Conservation (phyloP, 1,139 yeast genomes). For the Yamadazyma diddensiae region DNA sequence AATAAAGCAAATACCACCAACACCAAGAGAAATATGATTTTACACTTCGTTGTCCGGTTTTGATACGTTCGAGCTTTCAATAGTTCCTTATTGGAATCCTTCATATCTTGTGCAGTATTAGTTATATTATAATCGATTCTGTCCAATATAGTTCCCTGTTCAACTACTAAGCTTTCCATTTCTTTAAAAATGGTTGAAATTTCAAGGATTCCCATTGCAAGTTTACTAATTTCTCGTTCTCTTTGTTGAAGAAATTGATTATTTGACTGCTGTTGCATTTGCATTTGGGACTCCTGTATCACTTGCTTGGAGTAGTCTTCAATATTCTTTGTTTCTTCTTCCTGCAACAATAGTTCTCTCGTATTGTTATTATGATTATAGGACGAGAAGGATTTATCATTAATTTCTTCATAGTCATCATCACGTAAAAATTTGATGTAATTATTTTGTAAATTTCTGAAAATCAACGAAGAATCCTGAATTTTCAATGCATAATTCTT, state of each 20-base stretch:
- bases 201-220: constrained; percentile 93
- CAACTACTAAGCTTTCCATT: constrained; percentile 86
- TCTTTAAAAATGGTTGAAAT: constrained; percentile 91
- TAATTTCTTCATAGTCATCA: constrained; percentile 53
- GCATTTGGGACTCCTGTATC: constrained; percentile 42
- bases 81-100: constrained; percentile 75
- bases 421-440: constrained; percentile 75
- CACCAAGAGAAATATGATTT: constrained; percentile 69
- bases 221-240: constrained; percentile 82
- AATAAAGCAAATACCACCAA: constrained; percentile 71
- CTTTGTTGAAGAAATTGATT: constrained; percentile 54
- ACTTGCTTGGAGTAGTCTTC: constrained; percentile 45
- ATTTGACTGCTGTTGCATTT: constrained; percentile 22
- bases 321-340: constrained; percentile 40
- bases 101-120: constrained; percentile 71
- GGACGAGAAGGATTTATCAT: constrained; percentile 9
- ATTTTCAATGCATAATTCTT: constrained; percentile 82
- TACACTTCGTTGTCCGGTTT: constrained; percentile 87
- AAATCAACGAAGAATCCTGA: constrained; percentile 72
- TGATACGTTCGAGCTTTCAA: constrained; percentile 77
- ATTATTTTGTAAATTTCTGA: constrained; percentile 83
- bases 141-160: constrained; percentile 92
- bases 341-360: constrained; percentile 9
- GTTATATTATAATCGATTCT: constrained; percentile 89
- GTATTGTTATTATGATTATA: constrained; percentile 17